phyloP scores from a whole-genome alignment of 2,329 filamentous ascomycete species.

The Spiromastix sp. region DNA sequence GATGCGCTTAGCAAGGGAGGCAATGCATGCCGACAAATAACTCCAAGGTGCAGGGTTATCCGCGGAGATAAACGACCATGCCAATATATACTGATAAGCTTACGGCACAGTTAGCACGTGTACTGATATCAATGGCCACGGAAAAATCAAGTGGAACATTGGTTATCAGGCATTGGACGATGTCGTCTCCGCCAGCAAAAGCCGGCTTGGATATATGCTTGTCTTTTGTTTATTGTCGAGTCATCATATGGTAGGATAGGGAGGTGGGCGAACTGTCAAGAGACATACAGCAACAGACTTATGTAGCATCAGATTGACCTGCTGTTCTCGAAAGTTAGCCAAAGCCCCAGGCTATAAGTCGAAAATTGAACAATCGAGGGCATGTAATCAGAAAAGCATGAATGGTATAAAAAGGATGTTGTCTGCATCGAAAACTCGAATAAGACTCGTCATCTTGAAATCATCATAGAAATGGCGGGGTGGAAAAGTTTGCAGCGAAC shows the following conservation, averaged over 20 bases:
- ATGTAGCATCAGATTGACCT: no score
- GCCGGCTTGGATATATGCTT: conserved; percentile 92
- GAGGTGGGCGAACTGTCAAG: conserved; percentile 13
- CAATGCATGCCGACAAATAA: no score
- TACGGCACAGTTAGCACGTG: neutral
- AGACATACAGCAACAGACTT: conserved; percentile 21
- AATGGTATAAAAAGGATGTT: conserved; percentile 46
- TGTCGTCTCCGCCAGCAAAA: conserved; percentile 40
- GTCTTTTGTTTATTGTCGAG: conserved; percentile 68
- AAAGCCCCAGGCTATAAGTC: no score
- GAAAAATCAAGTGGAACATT: conserved; percentile 34
- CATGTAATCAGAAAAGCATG: conserved; percentile 44
- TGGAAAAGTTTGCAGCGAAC: conserved; percentile 8
- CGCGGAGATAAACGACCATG: neutral
- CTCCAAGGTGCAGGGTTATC: conserved; percentile 1
- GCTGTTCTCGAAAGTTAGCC: no score
- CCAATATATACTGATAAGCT: no score
- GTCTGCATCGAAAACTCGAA: conserved; percentile 53
- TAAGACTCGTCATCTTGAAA: conserved; percentile 57
- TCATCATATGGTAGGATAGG: conserved; percentile 57
- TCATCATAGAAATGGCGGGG: conserved; percentile 31
- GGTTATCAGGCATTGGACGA: no score
- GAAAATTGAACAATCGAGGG: no score
- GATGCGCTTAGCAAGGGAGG: no score
- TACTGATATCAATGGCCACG: neutral